Conservation (phyloP, 805 yeast genomes). For the Kregervanrija fluxuum region DNA sequence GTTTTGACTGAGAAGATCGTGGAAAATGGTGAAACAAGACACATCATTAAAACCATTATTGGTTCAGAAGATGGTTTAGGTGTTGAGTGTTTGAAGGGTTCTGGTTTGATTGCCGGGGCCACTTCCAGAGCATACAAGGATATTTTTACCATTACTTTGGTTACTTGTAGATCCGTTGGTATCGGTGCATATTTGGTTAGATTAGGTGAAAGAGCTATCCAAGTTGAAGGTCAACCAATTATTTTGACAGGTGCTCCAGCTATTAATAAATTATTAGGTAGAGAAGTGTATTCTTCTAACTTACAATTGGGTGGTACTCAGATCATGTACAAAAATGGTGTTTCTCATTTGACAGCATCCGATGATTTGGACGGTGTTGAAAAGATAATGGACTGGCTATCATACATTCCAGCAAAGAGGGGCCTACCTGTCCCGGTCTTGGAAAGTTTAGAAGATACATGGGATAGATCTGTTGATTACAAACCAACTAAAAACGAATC, state of each 20-base stretch:
- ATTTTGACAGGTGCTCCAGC: slow-evolving; percentile 99
- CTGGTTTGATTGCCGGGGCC: slow-evolving; percentile 98
- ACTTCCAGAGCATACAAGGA: slow-evolving; percentile 97
- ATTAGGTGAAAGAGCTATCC: slow-evolving; percentile 97
- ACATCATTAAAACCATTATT: slow-evolving; percentile 74
- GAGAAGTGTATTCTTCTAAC: slow-evolving; percentile 95
- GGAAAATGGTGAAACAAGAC: slow-evolving; percentile 78
- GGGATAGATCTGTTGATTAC: slow-evolving; percentile 92
- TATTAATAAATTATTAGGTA: slow-evolving; percentile 90
- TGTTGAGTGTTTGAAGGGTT: slow-evolving; percentile 96
- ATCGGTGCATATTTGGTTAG: slow-evolving; percentile 98
- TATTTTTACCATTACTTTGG: slow-evolving; percentile 94
- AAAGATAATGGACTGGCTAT: slow-evolving; percentile 91
- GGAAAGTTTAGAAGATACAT: slow-evolving; percentile 62
- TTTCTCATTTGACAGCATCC: slow-evolving; percentile 92
- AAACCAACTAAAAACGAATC: slow-evolving; percentile 64
- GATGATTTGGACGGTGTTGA: slow-evolving; percentile 96
- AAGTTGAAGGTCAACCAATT: slow-evolving; percentile 97
- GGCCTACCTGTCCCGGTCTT: slow-evolving; percentile 86
- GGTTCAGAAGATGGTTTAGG: slow-evolving; percentile 97
- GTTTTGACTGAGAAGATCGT: slow-evolving; percentile 74
- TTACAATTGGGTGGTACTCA: slow-evolving; percentile 99
- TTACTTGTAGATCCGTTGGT: slow-evolving; percentile 99
- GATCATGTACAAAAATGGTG: slow-evolving; percentile 98
- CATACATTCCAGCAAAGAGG: slow-evolving; percentile 88